Conservation (phyloP, 2,329 filamentous ascomycete species). For the Penicillium occitanis region DNA sequence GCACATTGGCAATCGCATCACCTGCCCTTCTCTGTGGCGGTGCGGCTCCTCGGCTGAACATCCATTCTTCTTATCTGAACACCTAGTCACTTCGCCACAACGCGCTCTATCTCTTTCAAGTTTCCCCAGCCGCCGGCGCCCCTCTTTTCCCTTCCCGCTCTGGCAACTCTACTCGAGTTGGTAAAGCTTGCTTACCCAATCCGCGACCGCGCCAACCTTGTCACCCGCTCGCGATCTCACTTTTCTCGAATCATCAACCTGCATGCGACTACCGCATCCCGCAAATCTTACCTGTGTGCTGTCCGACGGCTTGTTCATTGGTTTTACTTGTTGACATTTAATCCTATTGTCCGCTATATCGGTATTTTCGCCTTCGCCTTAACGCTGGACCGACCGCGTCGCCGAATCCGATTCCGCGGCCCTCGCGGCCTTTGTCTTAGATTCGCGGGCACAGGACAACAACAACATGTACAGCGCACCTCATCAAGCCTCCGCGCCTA, state of each 20-base stretch:
- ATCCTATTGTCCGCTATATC: neutral
- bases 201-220: slow-evolving; percentile 20
- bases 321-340: neutral
- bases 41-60: slow-evolving; percentile 12
- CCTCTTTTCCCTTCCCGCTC: slow-evolving; percentile 14
- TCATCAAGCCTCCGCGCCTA: slow-evolving; percentile 56
- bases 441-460: slow-evolving; percentile 30
- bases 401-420: slow-evolving; percentile 34
- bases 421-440: slow-evolving; percentile 32
- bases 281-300: slow-evolving; percentile 26
- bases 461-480: slow-evolving; percentile 49
- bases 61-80: neutral
- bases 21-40: slow-evolving; percentile 17
- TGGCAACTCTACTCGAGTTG: slow-evolving; percentile 6
- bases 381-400: slow-evolving; percentile 27
- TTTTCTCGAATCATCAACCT: slow-evolving; percentile 17
- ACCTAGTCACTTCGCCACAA: neutral
- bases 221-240: slow-evolving; percentile 17
- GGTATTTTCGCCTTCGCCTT: slow-evolving; percentile 22
- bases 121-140: slow-evolving; percentile 17
- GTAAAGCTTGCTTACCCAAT: slow-evolving; percentile 18
- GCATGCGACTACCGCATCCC: slow-evolving; percentile 22
- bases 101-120: neutral
- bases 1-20: neutral
- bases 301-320: slow-evolving; percentile 20